Conservation (phyloP, 306 rosid genomes). For the Cucumis hystrix region DNA sequence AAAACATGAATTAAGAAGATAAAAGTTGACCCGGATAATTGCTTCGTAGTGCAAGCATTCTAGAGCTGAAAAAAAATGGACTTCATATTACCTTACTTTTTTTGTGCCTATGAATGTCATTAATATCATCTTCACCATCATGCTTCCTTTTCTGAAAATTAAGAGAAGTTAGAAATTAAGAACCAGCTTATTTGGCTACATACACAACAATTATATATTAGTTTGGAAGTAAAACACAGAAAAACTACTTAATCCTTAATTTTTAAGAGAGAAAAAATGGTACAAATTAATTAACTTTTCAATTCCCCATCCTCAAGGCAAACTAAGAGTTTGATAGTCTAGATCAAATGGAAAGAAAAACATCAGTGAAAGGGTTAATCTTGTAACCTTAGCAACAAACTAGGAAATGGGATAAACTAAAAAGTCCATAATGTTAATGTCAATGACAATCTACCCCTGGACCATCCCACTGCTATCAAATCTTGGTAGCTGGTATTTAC, state of each 20-base stretch:
- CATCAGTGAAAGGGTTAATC: neutral
- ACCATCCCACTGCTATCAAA: neutral
- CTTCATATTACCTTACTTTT: constrained; percentile 84
- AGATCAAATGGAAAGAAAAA: neutral
- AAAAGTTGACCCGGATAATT: neutral
- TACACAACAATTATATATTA: neutral
- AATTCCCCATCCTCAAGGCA: neutral
- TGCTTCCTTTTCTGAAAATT: constrained; percentile 90
- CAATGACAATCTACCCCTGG: neutral
- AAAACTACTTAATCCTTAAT: neutral
- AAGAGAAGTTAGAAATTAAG: constrained; percentile 5
- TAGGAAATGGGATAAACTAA: neutral
- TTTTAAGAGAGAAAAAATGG: neutral
- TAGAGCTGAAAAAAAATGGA: constrained; percentile 1
- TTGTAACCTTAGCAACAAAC: neutral
- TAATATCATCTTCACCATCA: constrained; percentile 83
- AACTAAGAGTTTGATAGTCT: neutral
- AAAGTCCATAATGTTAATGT: neutral
- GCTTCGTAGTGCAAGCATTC: neutral
- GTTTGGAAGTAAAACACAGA: neutral
- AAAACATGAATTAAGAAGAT: neutral
- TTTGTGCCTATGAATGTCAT: constrained; percentile 86
- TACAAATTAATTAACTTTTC: neutral
- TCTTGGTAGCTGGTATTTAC: constrained; percentile 5
- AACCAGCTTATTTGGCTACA: neutral